Evolutionary conservation across 73 alveolate genomes (phyloP).

Genomic region (Urostyla sp.): DNA sequence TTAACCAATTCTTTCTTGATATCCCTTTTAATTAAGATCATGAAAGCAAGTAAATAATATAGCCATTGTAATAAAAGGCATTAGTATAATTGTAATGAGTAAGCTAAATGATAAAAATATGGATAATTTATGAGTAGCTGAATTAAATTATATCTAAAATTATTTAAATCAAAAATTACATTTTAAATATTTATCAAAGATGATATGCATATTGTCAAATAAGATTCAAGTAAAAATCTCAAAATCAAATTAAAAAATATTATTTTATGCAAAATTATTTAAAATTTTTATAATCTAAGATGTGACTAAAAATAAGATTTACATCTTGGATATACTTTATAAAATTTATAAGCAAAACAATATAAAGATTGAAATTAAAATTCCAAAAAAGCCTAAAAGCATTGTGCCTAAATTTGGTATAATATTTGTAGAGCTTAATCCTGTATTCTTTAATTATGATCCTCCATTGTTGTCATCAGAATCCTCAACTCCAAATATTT

Average conservation of each 20-base stretch:
- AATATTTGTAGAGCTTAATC: neutral
- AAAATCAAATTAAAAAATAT: conserved; percentile 21
- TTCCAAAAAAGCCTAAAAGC: neutral
- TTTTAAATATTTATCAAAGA: neutral
- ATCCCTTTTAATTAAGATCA: no score
- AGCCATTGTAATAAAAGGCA: no score
- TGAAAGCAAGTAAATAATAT: no score
- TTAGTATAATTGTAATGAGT: no score
- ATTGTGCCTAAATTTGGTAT: conserved; percentile 14
- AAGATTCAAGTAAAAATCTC: conserved; percentile 31
- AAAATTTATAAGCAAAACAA: neutral
- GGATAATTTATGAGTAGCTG: no score
- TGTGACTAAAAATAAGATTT: neutral
- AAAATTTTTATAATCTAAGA: neutral
- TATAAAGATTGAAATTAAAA: neutral
- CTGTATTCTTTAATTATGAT: neutral
- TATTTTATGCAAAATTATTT: neutral
- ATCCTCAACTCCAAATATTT: neutral
- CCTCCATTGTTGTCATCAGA: neutral
- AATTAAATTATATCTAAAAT: no score
- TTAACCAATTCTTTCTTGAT: no score
- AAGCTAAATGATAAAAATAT: no score
- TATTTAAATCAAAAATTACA: no score
- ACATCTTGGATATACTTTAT: neutral
- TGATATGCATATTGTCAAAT: neutral